Conservation (phyloP, 768 basidiomycete species). For the Leccinum disarticulatum region DNA sequence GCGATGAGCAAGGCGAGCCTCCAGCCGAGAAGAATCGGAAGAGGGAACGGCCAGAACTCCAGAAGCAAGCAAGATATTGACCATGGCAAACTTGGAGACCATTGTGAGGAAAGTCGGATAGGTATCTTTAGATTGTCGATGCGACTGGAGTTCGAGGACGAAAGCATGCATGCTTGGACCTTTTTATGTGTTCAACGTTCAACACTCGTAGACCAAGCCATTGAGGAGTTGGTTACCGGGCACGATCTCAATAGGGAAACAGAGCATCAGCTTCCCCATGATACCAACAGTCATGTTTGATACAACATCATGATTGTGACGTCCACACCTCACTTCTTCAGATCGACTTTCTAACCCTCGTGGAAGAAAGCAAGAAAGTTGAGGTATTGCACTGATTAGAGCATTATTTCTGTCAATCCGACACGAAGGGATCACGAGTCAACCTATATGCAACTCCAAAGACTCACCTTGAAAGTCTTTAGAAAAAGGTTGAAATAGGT, state of each 20-base stretch:
- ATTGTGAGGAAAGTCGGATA: not conserved
- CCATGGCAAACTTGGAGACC: not conserved
- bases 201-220: not conserved
- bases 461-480: not conserved
- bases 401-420: not conserved
- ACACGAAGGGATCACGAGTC: not conserved
- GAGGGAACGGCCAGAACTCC: not conserved
- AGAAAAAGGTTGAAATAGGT: not conserved
- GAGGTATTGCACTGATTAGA: not conserved
- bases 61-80: not conserved
- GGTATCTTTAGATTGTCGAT: not conserved
- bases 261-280: not conserved
- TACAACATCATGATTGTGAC: not conserved
- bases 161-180: not conserved
- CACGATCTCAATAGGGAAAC: not conserved
- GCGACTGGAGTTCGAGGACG: not conserved
- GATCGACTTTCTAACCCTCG: not conserved
- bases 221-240: not conserved
- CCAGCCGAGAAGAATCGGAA: not conserved
- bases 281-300: not conserved
- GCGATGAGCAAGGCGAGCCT: no score
- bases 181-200: not conserved
- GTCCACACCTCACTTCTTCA: not conserved
- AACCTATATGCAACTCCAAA: not conserved
- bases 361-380: not conserved